Evolutionary conservation across 345 rosid species (phyloP), one percentile per base, ranked within the genome.

Genomic region (Ailanthus altissimus): DNA sequence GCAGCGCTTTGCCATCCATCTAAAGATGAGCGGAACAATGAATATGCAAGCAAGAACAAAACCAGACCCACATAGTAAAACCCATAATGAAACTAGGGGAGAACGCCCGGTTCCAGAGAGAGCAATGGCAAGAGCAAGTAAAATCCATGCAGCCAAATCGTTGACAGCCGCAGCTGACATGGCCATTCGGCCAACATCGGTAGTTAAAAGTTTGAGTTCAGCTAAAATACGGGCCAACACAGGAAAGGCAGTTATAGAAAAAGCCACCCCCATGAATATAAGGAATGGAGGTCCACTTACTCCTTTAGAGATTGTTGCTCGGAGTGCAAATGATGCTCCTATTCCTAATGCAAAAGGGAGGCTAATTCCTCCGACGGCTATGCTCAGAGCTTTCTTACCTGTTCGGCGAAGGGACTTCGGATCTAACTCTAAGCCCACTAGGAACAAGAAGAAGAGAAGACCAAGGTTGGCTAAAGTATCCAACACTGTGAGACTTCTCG

Each of bases 201-300:
- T 91, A 0, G 98, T 93, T 57, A 93, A 83, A 11, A 93, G 94
- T 86, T 91, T 93, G 43, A 93, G 88, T 74, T 93, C 98, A 0
- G 97, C 98, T 65, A 93, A 80, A 67, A 93, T 93, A 64, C 97
- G 94, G 45, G 98, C 98, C 70, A 93, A 71, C 67, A 93, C 91
- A 0, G 94, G 97, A 78, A 93, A 93, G 32, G 97, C 98, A 5
- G 98, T 93, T 72, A 93, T 85, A 0, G 94, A 91, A 73, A 90
- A 88, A 2, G 98, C 90, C 16, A 93, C 98, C 18, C 98, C 97
- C 94, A 93, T 93, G 89, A 90, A 93, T 3, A 91, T 88, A 69
- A 91, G 89, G 73, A 91, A 89, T 20, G 98, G 85, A 67, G 88
- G 78, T 60, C 70, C 50, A 36, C 64, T 51, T 6, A 81, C 88